Evolutionary conservation across 2,329 filamentous ascomycete genomes (phyloP), one percentile per base, ranked within the genome.

Genomic region (Xylariaceae sp.): DNA sequence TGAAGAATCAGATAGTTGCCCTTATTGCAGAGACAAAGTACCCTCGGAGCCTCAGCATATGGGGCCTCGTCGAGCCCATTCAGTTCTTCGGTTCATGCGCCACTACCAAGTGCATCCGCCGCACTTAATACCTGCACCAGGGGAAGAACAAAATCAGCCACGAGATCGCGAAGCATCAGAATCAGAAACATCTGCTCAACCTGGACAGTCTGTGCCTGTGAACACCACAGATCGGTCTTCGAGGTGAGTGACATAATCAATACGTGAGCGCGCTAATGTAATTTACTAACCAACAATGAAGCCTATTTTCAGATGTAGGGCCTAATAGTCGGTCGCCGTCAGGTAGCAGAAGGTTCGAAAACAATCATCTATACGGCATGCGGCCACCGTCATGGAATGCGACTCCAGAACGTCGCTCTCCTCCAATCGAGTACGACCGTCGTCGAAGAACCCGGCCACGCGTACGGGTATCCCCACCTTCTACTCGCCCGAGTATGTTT

Each of bases 21-120:
- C 84, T 0, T 86, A 86, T 62, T 87, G 84, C 67, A 79, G 84
- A 21, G 78, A 83, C 57, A 84, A 84, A 61, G 72, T 87, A 20
- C 81, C 77, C 2, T 80, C 81, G 2, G 79, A 84, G 53, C 64
- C 68, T 18, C 54, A 52, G 26, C 35, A 18, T 20, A 35, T 51
- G n/a, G 18, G 37, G 32, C 2, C 33, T 6, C 50, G 53, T 23
- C 46, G 57, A 46, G 37, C 3, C 27, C 30, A 50, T 35, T 26
- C 37, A 29, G 46, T 64, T 21, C 60, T 63, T 36, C 63, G 64
- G 11, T 64, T 67, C 43, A 42, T 66, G 24, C 65, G 65, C 21
- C 64, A 66, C 18, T 63, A 69, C 21, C 58, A 63, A 30, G 39
- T 66, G 41, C 47, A 63, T 4, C 51, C 59, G 16, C 60, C 60